Conservation (phyloP, 805 yeast species). For the Deakozyma indianensis region DNA sequence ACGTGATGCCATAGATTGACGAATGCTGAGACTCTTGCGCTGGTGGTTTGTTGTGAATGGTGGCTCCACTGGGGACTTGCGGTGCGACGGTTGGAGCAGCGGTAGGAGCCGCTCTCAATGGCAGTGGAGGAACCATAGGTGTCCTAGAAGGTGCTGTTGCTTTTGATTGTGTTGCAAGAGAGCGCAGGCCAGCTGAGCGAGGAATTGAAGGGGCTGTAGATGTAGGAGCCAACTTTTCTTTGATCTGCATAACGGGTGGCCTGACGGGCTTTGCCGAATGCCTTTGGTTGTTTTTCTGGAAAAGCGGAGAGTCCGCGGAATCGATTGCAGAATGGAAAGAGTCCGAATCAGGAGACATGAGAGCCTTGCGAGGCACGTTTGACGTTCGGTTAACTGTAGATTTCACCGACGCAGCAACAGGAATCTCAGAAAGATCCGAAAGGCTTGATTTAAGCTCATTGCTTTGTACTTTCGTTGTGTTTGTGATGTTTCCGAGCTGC, state of each 20-base stretch:
- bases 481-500: neutral
- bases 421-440: neutral
- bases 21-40: neutral
- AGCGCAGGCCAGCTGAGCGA: no score
- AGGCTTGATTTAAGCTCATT: no score
- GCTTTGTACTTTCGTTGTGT: neutral
- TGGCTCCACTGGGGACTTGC: neutral
- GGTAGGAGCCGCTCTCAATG: neutral
- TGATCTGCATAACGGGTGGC: neutral
- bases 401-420: neutral
- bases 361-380: no score
- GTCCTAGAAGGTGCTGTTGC: no score
- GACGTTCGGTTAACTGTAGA: no score
- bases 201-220: no score
- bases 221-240: neutral
- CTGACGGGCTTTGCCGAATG: no score
- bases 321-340: neutral
- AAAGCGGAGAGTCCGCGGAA: neutral
- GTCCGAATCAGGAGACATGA: neutral
- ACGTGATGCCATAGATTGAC: neutral
- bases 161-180: no score
- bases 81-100: neutral
- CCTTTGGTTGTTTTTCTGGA: neutral
- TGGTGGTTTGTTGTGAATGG: neutral
- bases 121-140: neutral